Evolutionary conservation across 371 early-diverging fungal genomes (phyloP).

Genomic region (Mucor sp.): DNA sequence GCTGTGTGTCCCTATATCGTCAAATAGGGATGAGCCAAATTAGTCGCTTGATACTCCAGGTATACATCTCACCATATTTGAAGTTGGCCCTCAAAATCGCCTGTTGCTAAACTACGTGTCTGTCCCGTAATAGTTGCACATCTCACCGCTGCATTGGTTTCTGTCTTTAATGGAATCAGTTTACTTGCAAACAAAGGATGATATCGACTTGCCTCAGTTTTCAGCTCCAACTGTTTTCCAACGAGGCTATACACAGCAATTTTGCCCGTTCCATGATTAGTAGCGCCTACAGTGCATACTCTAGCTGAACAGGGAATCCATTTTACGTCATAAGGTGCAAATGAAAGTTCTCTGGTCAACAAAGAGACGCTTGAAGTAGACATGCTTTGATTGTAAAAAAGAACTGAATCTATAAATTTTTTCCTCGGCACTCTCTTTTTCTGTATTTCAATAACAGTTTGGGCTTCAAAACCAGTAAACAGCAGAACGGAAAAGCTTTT

Average conservation of each 20-base stretch:
- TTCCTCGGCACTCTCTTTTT: neutral
- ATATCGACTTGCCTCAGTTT: constrained; percentile 43
- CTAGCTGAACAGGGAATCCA: constrained; percentile 79
- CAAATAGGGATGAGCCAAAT: neutral
- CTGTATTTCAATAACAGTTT: neutral
- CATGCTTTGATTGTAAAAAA: neutral
- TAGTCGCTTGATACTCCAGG: neutral
- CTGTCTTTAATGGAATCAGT: constrained; percentile 25
- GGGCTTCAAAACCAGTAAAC: no score
- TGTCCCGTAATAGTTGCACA: constrained; percentile 62
- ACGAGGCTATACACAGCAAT: constrained; percentile 62
- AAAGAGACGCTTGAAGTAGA: constrained; percentile 1
- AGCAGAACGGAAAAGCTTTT: no score
- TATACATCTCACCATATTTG: constrained; percentile 52
- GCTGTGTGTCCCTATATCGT: constrained; percentile 65
- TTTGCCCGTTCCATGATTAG: constrained; percentile 66
- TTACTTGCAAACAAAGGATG: neutral
- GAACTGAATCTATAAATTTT: neutral
- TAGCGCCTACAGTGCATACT: constrained; percentile 73
- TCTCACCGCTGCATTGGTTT: constrained; percentile 62
- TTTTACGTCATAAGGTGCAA: constrained; percentile 44
- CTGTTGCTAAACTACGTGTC: constrained; percentile 69
- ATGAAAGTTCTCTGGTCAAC: constrained; percentile 34
- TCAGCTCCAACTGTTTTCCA: constrained; percentile 47
- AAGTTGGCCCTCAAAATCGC: constrained; percentile 75